These are phyloP conservation scores for Liquidambar formosana DNA, from an alignment of 164 flowering plant species.

Conservation along the genomic window DNA sequence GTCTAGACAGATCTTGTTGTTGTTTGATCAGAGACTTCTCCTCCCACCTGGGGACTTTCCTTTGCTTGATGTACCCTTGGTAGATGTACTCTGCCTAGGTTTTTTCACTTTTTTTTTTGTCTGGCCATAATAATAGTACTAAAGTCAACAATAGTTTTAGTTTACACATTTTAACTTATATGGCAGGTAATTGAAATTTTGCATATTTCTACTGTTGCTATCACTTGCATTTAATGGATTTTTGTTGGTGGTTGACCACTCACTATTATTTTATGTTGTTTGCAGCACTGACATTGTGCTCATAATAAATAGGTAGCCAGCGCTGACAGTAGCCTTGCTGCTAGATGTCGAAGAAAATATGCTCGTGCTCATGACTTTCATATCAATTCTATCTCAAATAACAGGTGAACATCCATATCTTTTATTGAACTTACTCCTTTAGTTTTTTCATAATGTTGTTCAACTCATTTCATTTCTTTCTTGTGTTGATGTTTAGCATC, in stretches of 20 bases:
- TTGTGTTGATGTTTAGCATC: too few species aligned
- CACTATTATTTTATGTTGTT: too few species aligned
- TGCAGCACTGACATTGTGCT: constrained; percentile 11
- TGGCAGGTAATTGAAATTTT: too few species aligned
- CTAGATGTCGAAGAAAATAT: constrained; percentile 95
- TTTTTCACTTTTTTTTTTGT: not conserved
- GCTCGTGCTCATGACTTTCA: constrained; percentile 99
- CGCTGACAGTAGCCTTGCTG: constrained; percentile 78
- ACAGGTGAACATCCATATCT: constrained; percentile 59
- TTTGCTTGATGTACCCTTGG: constrained; percentile 91
- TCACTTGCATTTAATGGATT: too few species aligned
- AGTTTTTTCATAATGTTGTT: not conserved
- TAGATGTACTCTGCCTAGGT: constrained; percentile 58
- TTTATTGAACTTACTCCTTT: not conserved
- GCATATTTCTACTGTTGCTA: too few species aligned
- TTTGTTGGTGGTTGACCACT: too few species aligned
- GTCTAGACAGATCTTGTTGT: constrained; percentile 42
- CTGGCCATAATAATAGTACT: too few species aligned
- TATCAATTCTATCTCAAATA: constrained; percentile 95
- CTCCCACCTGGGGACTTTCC: constrained; percentile 82
- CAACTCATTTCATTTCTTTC: not conserved
- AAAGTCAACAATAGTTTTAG: too few species aligned
- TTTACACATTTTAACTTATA: too few species aligned
- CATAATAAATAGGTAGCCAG: constrained; percentile 61
- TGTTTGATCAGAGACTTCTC: constrained; percentile 54